A percentile compares a stretch with the other conserved stretches of the same genome.
Conservation (phyloP, 306 rosid genomes). For the Alnus rubra region DNA sequence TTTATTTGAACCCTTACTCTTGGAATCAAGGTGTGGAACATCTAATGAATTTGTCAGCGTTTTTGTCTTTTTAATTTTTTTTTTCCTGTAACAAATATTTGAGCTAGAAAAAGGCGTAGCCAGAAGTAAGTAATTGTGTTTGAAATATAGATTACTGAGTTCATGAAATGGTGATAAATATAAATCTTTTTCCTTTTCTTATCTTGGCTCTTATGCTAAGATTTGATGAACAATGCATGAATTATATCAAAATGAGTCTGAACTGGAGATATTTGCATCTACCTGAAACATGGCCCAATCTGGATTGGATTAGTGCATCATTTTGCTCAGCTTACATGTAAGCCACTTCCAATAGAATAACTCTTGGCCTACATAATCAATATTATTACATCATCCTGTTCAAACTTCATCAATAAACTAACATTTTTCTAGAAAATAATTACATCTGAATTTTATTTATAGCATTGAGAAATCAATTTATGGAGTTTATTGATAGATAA, state of each 20-base stretch:
- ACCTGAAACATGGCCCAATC: background rate
- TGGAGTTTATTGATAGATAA: background rate
- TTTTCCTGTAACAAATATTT: background rate
- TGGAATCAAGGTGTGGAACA: slow-evolving; percentile 72
- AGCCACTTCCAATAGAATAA: background rate
- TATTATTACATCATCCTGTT: background rate
- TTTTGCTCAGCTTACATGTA: background rate
- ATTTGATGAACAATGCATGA: background rate
- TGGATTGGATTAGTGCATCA: background rate
- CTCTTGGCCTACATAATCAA: background rate
- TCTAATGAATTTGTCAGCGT: slow-evolving; percentile 1
- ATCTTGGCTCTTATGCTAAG: background rate
- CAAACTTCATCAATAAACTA: background rate
- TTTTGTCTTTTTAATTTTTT: background rate
- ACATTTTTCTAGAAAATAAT: background rate
- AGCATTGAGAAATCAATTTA: background rate
- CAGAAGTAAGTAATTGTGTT: background rate
- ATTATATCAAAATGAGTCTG: background rate
- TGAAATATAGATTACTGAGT: background rate
- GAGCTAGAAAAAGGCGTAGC: background rate
- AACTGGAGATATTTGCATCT: background rate
- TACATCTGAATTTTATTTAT: background rate
- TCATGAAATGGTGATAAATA: background rate
- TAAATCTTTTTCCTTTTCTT: background rate
- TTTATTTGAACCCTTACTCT: slow-evolving; percentile 71